Evolutionary conservation across 306 rosid genomes (phyloP).

Genomic region (Oxytropis ochrocephala): DNA sequence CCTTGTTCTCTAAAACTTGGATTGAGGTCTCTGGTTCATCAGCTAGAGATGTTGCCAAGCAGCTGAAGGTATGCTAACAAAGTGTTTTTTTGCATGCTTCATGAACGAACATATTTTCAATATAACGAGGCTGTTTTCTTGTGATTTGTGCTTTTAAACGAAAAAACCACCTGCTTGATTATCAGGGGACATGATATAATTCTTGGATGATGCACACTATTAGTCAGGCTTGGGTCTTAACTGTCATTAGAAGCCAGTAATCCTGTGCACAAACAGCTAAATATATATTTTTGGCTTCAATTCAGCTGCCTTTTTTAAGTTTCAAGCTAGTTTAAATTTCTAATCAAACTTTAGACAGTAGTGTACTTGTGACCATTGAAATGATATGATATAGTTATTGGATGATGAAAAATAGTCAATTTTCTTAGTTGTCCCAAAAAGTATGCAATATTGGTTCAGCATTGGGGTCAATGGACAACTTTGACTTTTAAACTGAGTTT

Average conservation of each 20-base stretch:
- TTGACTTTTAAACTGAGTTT: not conserved
- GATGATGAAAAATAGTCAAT: too few relatives aligned
- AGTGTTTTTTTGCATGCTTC: not conserved
- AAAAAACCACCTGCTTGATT: not conserved
- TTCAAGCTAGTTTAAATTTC: not conserved
- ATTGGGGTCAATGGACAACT: not conserved
- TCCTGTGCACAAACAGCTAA: not conserved
- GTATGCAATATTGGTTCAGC: not conserved
- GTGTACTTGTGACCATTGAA: not conserved
- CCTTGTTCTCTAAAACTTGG: conserved; percentile 93
- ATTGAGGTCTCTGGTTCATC: conserved; percentile 97
- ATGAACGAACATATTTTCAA: not conserved
- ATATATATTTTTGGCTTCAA: not conserved
- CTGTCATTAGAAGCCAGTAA: not conserved
- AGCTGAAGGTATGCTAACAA: conserved; percentile 59
- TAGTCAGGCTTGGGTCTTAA: not conserved
- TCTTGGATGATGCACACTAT: not conserved
- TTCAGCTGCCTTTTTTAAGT: too few relatives aligned
- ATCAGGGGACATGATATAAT: not conserved
- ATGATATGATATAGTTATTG: too few relatives aligned
- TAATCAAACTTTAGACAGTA: not conserved
- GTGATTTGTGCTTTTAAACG: not conserved
- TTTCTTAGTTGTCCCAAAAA: not conserved
- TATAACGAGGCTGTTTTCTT: not conserved
- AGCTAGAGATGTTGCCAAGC: conserved; percentile 80